Evolutionary conservation across 495 filamentous ascomycete species (phyloP).

Genomic region (Cercophora newfieldiana): DNA sequence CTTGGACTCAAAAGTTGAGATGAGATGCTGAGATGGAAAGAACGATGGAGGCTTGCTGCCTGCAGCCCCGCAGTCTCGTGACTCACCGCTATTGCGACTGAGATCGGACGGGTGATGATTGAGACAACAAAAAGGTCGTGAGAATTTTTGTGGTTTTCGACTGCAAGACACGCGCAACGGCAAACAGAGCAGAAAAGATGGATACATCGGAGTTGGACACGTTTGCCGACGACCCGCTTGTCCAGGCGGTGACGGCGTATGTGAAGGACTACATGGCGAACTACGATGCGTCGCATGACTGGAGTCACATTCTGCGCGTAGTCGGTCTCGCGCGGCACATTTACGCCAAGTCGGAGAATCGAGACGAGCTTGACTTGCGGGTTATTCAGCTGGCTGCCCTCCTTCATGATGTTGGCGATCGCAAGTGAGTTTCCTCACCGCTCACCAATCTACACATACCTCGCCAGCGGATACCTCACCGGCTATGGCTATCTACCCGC

Average conservation of each 20-base stretch:
- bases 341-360: conserved; percentile 53
- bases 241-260: conserved; percentile 54
- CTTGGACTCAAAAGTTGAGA: not conserved
- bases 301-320: conserved; percentile 78
- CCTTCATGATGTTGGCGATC: conserved; percentile 85
- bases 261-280: conserved; percentile 72
- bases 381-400: conserved; percentile 72
- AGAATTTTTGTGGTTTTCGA: not conserved
- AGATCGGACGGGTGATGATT: not conserved
- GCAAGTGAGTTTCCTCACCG: conserved; percentile 50
- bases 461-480: too few relatives aligned
- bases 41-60: not conserved
- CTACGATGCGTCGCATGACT: conserved; percentile 87
- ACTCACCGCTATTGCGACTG: not conserved
- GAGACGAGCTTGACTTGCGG: conserved; percentile 46
- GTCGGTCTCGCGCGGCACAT: conserved; percentile 63
- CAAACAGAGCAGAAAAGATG: not conserved
- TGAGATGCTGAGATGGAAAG: not conserved
- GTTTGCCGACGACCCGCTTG: conserved; percentile 41
- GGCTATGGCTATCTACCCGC: not conserved
- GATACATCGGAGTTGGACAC: conserved; percentile 26
- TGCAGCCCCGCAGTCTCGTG: not conserved
- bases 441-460: not conserved
- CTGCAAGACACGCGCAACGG: not conserved
- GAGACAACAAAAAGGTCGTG: not conserved